phyloP scores from a whole-genome alignment of 768 basidiomycete species.

The Rhizopogon sp. region DNA sequence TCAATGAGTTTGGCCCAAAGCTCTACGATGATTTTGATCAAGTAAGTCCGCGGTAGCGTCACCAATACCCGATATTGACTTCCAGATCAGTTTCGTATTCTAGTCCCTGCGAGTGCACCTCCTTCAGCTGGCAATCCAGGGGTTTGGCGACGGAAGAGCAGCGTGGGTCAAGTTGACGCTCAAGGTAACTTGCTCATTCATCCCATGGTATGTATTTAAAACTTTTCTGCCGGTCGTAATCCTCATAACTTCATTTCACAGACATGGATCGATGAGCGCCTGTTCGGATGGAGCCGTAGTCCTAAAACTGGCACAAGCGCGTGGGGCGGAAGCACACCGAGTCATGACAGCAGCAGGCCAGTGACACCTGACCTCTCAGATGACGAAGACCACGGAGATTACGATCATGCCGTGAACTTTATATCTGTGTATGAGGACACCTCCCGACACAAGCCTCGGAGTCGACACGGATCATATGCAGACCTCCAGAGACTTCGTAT shows the following conservation, averaged over 20 bases:
- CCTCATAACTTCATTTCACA: constrained; percentile 15
- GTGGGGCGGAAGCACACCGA: constrained; percentile 62
- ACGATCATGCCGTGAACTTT: constrained; percentile 79
- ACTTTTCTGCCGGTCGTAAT: background rate
- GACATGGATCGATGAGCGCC: constrained; percentile 89
- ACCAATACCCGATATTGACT: constrained; percentile 1
- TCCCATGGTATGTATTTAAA: constrained; percentile 61
- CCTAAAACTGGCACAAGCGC: constrained; percentile 76
- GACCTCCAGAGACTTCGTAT: constrained; percentile 67
- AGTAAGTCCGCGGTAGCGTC: constrained; percentile 33
- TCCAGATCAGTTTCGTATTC: constrained; percentile 59
- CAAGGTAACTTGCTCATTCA: constrained; percentile 83
- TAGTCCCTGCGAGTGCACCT: constrained; percentile 77
- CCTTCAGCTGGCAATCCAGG: constrained; percentile 73
- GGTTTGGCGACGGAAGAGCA: constrained; percentile 75
- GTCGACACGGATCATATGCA: constrained; percentile 73
- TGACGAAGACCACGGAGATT: constrained; percentile 86
- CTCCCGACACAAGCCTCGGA: constrained; percentile 42
- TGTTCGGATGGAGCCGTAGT: constrained; percentile 88
- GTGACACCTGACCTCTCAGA: constrained; percentile 76
- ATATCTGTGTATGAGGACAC: constrained; percentile 48
- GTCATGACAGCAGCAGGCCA: constrained; percentile 56
- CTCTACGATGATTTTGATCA: constrained; percentile 85
- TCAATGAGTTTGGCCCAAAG: constrained; percentile 86
- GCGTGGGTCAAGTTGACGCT: constrained; percentile 77